Evolutionary conservation across 768 basidiomycete genomes (phyloP).

Genomic region (Kondoa subrosea): DNA sequence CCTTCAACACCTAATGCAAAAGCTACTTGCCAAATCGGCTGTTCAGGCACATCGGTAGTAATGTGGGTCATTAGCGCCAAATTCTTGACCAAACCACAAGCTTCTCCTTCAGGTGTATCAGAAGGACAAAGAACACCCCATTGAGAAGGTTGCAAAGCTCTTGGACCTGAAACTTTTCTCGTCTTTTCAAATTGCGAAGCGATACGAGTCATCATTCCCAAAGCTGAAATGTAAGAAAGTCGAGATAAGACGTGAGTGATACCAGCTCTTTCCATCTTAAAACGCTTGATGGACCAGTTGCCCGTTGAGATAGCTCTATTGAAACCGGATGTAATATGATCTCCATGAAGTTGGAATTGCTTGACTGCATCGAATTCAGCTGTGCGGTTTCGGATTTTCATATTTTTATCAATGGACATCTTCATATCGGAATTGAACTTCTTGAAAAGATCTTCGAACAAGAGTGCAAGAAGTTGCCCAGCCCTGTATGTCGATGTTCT

Average conservation of each 20-base stretch:
- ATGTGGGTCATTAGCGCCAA: slow-evolving; percentile 98
- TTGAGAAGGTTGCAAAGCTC: slow-evolving; percentile 91
- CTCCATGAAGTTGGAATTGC: slow-evolving; percentile 79
- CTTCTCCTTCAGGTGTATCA: slow-evolving; percentile 98
- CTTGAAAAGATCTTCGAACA: slow-evolving; percentile 98
- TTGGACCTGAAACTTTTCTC: slow-evolving; percentile 89
- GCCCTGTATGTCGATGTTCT: slow-evolving; percentile 43
- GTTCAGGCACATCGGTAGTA: slow-evolving; percentile 95
- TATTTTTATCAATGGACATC: slow-evolving; percentile 83
- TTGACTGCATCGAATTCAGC: slow-evolving; percentile 87
- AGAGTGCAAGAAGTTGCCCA: slow-evolving; percentile 79
- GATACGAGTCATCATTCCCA: slow-evolving; percentile 99
- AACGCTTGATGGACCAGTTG: slow-evolving; percentile 96
- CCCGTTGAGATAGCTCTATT: slow-evolving; percentile 95
- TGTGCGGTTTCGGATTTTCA: slow-evolving; percentile 87
- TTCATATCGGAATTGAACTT: slow-evolving; percentile 94
- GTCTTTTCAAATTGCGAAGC: slow-evolving; percentile 99
- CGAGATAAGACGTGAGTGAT: slow-evolving; percentile 95
- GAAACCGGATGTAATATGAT: slow-evolving; percentile 87
- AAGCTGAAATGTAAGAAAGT: slow-evolving; percentile 84
- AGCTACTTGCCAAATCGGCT: slow-evolving; percentile 69
- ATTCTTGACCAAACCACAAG: slow-evolving; percentile 96
- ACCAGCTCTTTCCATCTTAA: slow-evolving; percentile 96
- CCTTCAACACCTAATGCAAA: slow-evolving; percentile 97
- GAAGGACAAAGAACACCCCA: slow-evolving; percentile 98